Percentiles rank a stretch among this genome's conserved stretches.
Conservation (phyloP, 2,329 filamentous ascomycete genomes). For the Microsporum canis region DNA sequence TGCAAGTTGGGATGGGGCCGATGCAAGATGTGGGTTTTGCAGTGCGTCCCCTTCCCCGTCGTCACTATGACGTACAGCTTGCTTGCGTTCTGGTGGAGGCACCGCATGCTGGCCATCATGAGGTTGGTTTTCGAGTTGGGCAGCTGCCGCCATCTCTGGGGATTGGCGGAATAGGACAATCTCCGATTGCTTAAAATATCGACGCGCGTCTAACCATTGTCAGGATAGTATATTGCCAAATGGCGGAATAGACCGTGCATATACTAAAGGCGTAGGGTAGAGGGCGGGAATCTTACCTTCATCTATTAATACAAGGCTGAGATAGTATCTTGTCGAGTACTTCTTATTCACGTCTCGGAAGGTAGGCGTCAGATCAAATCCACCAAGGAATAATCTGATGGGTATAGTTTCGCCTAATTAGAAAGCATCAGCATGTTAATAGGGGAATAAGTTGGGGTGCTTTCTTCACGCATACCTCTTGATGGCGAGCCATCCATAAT, state of each 20-base stretch:
- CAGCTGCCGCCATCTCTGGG: constrained; percentile 17
- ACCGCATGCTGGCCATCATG: constrained; percentile 3
- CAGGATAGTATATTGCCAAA: neutral
- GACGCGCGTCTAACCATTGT: constrained; percentile 62
- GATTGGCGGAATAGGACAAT: constrained; percentile 87
- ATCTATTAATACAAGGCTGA: constrained; percentile 89
- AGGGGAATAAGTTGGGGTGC: neutral
- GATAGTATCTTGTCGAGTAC: constrained; percentile 95
- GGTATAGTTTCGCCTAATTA: constrained; percentile 71
- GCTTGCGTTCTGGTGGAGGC: neutral
- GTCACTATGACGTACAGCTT: neutral
- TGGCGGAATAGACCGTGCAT: neutral
- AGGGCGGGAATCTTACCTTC: constrained; percentile 52
- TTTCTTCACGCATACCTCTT: constrained; percentile 50
- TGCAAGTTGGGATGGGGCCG: neutral
- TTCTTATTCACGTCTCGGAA: constrained; percentile 99
- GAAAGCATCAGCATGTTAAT: neutral
- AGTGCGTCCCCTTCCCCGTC: neutral
- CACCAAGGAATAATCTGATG: constrained; percentile 90
- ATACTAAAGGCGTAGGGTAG: no score
- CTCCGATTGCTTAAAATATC: constrained; percentile 99
- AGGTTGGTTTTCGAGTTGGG: constrained; percentile 1
- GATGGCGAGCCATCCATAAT: constrained; percentile 99
- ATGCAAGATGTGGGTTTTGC: neutral
- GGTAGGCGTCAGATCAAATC: constrained; percentile 93